Evolutionary conservation across 768 basidiomycete genomes (phyloP).

Genomic region (Pleurotus salmoneostramineus): DNA sequence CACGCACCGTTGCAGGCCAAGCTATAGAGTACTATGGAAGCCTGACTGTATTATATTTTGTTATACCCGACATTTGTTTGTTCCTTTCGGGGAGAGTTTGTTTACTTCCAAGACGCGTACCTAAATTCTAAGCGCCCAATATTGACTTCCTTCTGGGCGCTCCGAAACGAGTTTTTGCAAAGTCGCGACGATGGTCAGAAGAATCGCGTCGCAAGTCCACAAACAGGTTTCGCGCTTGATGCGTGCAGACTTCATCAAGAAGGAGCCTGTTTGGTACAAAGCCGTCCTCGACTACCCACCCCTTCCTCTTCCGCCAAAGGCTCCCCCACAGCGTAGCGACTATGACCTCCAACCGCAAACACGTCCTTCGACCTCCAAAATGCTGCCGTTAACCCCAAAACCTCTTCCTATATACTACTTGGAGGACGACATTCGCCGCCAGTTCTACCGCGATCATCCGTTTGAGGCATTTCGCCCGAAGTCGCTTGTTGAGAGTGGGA

Average conservation of each 20-base stretch:
- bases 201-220: slow-evolving; percentile 86
- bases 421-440: slow-evolving; percentile 82
- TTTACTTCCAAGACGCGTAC: too few species aligned
- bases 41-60: too few species aligned
- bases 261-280: slow-evolving; percentile 78
- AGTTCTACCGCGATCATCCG: slow-evolving; percentile 95
- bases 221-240: slow-evolving; percentile 81
- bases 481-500: slow-evolving; percentile 68
- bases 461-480: slow-evolving; percentile 89
- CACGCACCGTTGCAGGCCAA: not conserved
- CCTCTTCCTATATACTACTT: slow-evolving; percentile 68
- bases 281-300: slow-evolving; percentile 89
- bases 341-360: slow-evolving; percentile 41
- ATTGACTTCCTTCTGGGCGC: not conserved
- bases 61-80: too few species aligned
- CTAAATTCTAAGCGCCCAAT: not conserved
- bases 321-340: slow-evolving; percentile 51
- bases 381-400: slow-evolving; percentile 33
- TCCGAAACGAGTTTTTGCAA: not conserved
- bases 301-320: slow-evolving; percentile 75
- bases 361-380: slow-evolving; percentile 15
- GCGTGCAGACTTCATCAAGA: slow-evolving; percentile 54
- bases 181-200: slow-evolving; percentile 55
- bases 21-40: not conserved
- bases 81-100: too few species aligned